phyloP scores from a whole-genome alignment of 192 early-diverging fungal species.

The Umbelopsis ramanniana region DNA sequence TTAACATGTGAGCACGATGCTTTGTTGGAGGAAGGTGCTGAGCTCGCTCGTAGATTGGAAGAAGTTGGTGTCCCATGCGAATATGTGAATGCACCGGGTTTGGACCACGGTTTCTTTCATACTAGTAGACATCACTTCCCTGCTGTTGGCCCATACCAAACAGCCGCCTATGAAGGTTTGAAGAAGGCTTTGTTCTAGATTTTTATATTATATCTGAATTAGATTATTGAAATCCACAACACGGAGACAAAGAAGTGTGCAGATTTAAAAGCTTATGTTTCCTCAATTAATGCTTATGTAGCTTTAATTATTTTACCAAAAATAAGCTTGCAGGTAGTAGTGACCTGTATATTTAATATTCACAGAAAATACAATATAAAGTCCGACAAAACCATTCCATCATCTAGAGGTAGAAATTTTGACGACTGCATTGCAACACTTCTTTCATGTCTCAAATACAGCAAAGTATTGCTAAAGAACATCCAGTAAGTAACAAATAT shows the following conservation, averaged over 20 bases:
- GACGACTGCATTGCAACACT: background rate
- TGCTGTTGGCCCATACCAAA: background rate
- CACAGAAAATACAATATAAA: too few species aligned
- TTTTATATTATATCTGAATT: too few species aligned
- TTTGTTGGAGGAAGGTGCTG: background rate
- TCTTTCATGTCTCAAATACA: constrained; percentile 10
- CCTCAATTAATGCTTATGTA: too few species aligned
- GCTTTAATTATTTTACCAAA: too few species aligned
- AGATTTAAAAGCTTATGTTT: too few species aligned
- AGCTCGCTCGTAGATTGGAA: background rate
- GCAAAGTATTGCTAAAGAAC: constrained; percentile 4
- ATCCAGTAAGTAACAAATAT: background rate
- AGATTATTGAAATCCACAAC: too few species aligned
- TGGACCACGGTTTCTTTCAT: background rate
- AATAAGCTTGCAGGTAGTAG: too few species aligned
- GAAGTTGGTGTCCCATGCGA: constrained; percentile 4
- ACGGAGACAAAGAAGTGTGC: too few species aligned
- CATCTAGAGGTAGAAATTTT: too few species aligned
- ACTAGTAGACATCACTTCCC: background rate
- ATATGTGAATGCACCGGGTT: background rate
- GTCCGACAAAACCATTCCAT: too few species aligned
- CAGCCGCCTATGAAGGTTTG: background rate
- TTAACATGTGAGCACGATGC: background rate
- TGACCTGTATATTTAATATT: too few species aligned
- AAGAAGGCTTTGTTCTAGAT: background rate